Evolutionary conservation across 306 rosid genomes (phyloP).

Genomic region (Pachyrhizus erosus): DNA sequence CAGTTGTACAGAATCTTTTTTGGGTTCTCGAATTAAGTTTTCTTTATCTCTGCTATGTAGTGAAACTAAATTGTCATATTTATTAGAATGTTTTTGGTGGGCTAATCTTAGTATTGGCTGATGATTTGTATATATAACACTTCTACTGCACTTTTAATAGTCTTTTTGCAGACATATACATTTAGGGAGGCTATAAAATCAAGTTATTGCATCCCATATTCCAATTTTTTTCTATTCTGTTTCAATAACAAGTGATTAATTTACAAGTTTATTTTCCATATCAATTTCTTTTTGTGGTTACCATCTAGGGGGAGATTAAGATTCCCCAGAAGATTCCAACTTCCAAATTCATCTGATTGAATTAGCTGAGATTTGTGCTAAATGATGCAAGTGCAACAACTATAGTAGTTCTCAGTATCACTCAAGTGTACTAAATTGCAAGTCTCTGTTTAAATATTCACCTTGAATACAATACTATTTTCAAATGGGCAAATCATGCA

Average conservation of each 20-base stretch:
- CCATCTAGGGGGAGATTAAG: neutral
- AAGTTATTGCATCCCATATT: neutral
- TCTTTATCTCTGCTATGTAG: constrained; percentile 13
- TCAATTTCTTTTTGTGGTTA: neutral
- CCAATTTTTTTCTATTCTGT: neutral
- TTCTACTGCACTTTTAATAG: neutral
- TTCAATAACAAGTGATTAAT: neutral
- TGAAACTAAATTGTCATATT: constrained; percentile 20
- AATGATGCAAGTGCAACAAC: neutral
- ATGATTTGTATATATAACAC: neutral
- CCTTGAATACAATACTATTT: constrained; percentile 13
- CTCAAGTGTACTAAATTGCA: neutral
- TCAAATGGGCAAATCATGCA: neutral
- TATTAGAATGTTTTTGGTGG: neutral
- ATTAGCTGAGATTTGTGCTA: neutral
- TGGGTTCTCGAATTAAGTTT: constrained; percentile 13
- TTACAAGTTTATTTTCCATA: neutral
- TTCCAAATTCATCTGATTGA: constrained; percentile 7
- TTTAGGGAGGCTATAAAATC: neutral
- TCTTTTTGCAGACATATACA: neutral
- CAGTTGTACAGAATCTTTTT: neutral
- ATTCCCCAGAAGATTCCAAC: neutral
- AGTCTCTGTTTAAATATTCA: neutral
- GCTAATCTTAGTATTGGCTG: constrained; percentile 4
- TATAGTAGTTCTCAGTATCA: constrained; percentile 2